phyloP scores from a whole-genome alignment of 129 eudicot species.

The Centella asiatica region DNA sequence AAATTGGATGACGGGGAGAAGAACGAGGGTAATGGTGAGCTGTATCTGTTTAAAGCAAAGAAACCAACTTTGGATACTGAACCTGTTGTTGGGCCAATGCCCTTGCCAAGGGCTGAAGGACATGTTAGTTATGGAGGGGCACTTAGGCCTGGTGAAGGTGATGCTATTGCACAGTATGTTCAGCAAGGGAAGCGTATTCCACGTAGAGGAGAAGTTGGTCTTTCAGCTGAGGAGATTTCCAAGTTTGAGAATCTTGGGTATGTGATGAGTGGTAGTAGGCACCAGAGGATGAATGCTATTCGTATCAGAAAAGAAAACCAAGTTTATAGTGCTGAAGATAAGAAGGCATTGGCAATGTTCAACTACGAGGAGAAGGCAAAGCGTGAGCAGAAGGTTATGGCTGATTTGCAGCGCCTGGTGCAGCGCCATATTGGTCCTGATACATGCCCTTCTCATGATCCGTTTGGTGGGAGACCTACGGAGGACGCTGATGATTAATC shows the following conservation, averaged over 20 bases:
- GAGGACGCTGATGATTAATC: slow-evolving; percentile 71
- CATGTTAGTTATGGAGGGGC: slow-evolving; percentile 99
- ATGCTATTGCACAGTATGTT: slow-evolving; percentile 96
- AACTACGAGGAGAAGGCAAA: slow-evolving; percentile 96
- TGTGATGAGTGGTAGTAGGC: slow-evolving; percentile 99
- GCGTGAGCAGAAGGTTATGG: slow-evolving; percentile 95
- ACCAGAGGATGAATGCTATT: slow-evolving; percentile 97
- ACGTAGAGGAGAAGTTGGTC: slow-evolving; percentile 97
- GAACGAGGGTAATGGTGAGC: slow-evolving; percentile 28
- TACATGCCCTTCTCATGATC: slow-evolving; percentile 83
- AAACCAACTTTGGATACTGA: slow-evolving; percentile 50
- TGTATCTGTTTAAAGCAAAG: slow-evolving; percentile 56
- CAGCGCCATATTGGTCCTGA: slow-evolving; percentile 87
- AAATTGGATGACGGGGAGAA: slow-evolving; percentile 30
- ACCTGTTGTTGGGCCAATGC: slow-evolving; percentile 80
- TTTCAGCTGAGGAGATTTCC: slow-evolving; percentile 88
- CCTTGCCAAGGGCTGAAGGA: slow-evolving; percentile 91
- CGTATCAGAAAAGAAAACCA: slow-evolving; percentile 99
- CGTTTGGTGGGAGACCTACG: slow-evolving; percentile 65
- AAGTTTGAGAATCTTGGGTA: slow-evolving; percentile 84
- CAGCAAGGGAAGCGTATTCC: slow-evolving; percentile 99
- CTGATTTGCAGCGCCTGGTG: slow-evolving; percentile 89
- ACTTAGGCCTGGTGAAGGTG: slow-evolving; percentile 99
- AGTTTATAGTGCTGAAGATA: slow-evolving; percentile 98
- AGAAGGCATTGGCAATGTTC: slow-evolving; percentile 91